Percentiles rank a stretch among this genome's conserved stretches.
Evolutionary conservation across 345 rosid genomes (phyloP).

Genomic region (Moringa oleifera): DNA sequence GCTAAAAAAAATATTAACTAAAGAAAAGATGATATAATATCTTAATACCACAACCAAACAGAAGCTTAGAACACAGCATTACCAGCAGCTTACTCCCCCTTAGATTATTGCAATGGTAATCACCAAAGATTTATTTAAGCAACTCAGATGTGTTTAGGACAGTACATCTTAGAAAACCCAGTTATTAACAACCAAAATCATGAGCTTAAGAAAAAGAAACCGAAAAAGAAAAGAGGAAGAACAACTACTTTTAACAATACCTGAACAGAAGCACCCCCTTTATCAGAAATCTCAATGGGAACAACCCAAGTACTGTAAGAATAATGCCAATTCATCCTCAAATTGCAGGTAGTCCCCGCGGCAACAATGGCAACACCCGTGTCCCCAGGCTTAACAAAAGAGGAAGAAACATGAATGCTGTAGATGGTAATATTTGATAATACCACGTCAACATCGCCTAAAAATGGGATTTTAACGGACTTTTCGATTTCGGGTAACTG

Average conservation of each 20-base stretch:
- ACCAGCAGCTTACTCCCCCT: neutral
- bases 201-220: neutral
- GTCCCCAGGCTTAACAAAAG: conserved; percentile 73
- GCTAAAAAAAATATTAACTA: neutral
- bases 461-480: conserved; percentile 50
- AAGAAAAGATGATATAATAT: neutral
- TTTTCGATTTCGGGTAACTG: conserved; percentile 56
- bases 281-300: conserved; percentile 66
- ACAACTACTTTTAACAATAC: conserved; percentile 25
- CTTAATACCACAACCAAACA: too few relatives aligned
- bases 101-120: too few relatives aligned
- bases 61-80: neutral
- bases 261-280: conserved; percentile 82
- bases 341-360: conserved; percentile 78
- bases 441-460: conserved; percentile 61
- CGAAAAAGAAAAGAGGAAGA: neutral
- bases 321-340: conserved; percentile 87
- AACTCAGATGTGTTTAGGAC: too few relatives aligned
- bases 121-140: too few relatives aligned
- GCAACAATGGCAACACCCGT: conserved; percentile 69
- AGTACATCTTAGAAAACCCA: too few relatives aligned
- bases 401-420: conserved; percentile 57
- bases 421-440: conserved; percentile 63
- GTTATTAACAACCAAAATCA: too few relatives aligned
- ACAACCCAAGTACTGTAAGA: conserved; percentile 64